Conservation (phyloP, 805 yeast species). For the Lachancea mirantina region DNA sequence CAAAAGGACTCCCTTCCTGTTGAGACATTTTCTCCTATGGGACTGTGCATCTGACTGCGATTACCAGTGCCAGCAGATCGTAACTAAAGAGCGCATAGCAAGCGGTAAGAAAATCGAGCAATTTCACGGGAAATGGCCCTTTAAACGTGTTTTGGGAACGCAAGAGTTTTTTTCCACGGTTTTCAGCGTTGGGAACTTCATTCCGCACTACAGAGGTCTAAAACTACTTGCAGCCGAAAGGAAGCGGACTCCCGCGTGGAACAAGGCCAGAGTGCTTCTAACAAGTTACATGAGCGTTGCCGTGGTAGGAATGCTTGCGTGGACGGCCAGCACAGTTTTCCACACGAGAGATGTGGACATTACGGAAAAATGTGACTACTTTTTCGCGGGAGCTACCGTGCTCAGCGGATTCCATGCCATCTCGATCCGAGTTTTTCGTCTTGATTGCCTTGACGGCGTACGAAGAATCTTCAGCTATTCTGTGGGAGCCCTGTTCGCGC, state of each 20-base stretch:
- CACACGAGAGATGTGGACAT: constrained; percentile 75
- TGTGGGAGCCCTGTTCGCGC: constrained; percentile 46
- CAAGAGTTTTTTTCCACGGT: constrained; percentile 80
- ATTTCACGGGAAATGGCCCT: constrained; percentile 99
- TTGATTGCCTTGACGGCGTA: constrained; percentile 38
- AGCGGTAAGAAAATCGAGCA: constrained; percentile 57
- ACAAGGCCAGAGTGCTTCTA: constrained; percentile 11
- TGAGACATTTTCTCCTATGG: constrained; percentile 53
- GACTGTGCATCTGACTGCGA: constrained; percentile 78
- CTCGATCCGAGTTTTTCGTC: constrained; percentile 48
- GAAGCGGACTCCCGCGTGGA: constrained; percentile 6
- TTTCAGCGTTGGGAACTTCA: constrained; percentile 65
- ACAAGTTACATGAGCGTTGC: constrained; percentile 35
- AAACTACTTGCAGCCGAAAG: constrained; percentile 24
- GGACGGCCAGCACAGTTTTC: constrained; percentile 81
- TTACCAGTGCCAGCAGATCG: constrained; percentile 78
- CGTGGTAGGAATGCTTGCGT: constrained; percentile 69
- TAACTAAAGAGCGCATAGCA: constrained; percentile 49
- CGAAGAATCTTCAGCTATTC: constrained; percentile 34
- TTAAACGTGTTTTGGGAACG: constrained; percentile 62
- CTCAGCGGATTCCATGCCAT: constrained; percentile 71
- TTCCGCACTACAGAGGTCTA: constrained; percentile 54
- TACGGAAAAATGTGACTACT: constrained; percentile 86
- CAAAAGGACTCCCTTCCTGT: constrained; percentile 28
- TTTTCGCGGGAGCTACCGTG: constrained; percentile 87